Conservation (phyloP, 2,329 filamentous ascomycete genomes). For the Fusarium pseudocircinatum region DNA sequence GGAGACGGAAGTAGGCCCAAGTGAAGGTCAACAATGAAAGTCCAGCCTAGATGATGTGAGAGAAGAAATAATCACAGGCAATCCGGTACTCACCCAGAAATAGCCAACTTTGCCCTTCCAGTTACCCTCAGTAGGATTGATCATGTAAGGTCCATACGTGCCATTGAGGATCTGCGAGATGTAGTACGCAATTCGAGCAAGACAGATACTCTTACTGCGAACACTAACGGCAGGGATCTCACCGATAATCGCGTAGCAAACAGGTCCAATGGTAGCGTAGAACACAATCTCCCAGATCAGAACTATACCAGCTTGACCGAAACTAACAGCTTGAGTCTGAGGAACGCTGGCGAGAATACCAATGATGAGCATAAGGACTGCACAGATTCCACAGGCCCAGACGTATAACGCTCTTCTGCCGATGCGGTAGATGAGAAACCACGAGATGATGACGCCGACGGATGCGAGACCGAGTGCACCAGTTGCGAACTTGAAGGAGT, state of each 20-base stretch:
- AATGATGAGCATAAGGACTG: conserved; percentile 54
- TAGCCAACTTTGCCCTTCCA: conserved; percentile 50
- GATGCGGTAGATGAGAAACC: conserved; percentile 46
- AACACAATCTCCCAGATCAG: conserved; percentile 57
- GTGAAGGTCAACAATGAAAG: conserved; percentile 39
- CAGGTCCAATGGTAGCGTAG: conserved; percentile 55
- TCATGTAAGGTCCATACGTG: conserved; percentile 47
- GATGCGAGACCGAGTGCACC: conserved; percentile 54
- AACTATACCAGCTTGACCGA: conserved; percentile 52
- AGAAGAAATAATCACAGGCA: accelerated
- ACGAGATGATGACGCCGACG: conserved; percentile 54
- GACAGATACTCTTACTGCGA: conserved; percentile 54
- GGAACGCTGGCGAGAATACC: conserved; percentile 42
- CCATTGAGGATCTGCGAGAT: conserved; percentile 44
- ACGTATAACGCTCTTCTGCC: conserved; percentile 56
- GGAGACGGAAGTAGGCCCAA: conserved; percentile 50
- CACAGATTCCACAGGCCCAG: conserved; percentile 53
- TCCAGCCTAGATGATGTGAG: conserved; percentile 28
- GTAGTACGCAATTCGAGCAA: conserved; percentile 48
- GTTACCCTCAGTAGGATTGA: conserved; percentile 48
- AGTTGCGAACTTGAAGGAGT: conserved; percentile 54
- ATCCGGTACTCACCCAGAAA: conserved; percentile 25
- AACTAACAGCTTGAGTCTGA: conserved; percentile 27
- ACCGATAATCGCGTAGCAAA: conserved; percentile 54
- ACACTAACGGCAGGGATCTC: conserved; percentile 55